These are phyloP conservation scores for Globisporangium canariense DNA, from an alignment of 352 stramenopile genomes.

Conservation along the genomic window DNA sequence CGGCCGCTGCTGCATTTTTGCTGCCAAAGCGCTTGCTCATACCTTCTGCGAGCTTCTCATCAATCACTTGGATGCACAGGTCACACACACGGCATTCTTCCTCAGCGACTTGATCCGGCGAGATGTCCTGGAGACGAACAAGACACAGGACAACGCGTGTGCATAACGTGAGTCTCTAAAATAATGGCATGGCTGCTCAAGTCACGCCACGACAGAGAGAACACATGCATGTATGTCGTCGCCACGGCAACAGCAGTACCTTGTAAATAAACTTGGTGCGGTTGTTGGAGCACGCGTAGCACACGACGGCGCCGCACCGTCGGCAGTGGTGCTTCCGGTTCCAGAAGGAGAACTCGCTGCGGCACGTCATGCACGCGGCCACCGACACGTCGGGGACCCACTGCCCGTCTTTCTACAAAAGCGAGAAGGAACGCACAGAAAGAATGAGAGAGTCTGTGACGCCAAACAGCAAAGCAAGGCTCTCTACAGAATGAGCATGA, in stretches of 20 bases:
- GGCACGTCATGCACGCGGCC: slow-evolving; percentile 80
- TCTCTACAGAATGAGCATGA: neutral
- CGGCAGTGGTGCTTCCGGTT: slow-evolving; percentile 88
- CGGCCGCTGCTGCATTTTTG: slow-evolving; percentile 16
- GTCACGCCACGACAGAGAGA: too few relatives aligned
- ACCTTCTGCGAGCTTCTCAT: slow-evolving; percentile 78
- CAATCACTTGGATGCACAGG: slow-evolving; percentile 78
- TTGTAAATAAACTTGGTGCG: slow-evolving; percentile 87
- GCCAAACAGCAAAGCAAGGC: neutral
- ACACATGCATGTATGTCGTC: too few relatives aligned
- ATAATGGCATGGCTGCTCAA: neutral
- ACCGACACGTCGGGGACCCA: slow-evolving; percentile 85
- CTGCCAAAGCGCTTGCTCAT: slow-evolving; percentile 75
- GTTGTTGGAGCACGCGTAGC: slow-evolving; percentile 70
- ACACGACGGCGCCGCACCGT: slow-evolving; percentile 81
- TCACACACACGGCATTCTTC: slow-evolving; percentile 80
- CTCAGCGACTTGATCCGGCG: slow-evolving; percentile 44
- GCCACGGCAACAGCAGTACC: slow-evolving; percentile 20
- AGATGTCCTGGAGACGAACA: slow-evolving; percentile 46
- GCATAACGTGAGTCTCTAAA: too few relatives aligned
- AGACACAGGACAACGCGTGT: neutral
- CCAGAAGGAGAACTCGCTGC: slow-evolving; percentile 81
- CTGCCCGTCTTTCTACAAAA: slow-evolving; percentile 63
- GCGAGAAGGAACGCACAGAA: neutral
- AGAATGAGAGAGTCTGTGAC: neutral